Evolutionary conservation across 139 green algal species (phyloP), one percentile per base, ranked within the genome.

Genomic region (Coelastrella sp.): DNA sequence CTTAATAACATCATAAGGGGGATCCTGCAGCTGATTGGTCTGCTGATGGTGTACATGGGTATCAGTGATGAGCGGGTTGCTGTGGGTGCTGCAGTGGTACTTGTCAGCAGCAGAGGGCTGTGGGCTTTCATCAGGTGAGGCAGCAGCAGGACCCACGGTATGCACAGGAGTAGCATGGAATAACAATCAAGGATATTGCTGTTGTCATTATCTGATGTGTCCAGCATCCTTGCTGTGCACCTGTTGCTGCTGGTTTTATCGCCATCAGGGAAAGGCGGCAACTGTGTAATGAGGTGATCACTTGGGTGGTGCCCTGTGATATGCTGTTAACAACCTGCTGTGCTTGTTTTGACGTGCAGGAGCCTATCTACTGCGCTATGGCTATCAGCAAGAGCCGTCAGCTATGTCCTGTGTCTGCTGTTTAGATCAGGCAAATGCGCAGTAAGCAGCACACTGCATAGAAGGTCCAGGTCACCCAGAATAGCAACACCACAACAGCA

Each of bases 1-100:
- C 82, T 95, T 56, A 94, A 94, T 76, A 96, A 79, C 68, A 96
- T 95, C 27, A 85, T 97, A 59, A 82, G 89, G 24, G 83, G 91
- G 19, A 92, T 90, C 17, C 93, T 97, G 87, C 92, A 94, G 89
- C 83, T 96, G 70, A 9, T 84, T 58, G 95, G 93, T 4, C 91
- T 97, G 60, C 63, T 57, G 19, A 10, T 78, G 61, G 82, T 92
- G 57, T 92, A 83, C 61, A 8, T 22, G 5, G 63, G 74, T 25
- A 74, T 78, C 11, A 78, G 24, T 49, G 59, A 76, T 27, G 89
- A 90, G 49, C 56, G 17, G 12, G 83, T 74, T 15, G 73, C 75
- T 11, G 10, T 87, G 11, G 75, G 24, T 7, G 22, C 66, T 25
- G 56, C 87, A 10, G 74, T 10, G 17, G 19, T 85, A 25, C 14